Conservation (phyloP, 2,329 filamentous ascomycete genomes). For the Exophiala sp. region DNA sequence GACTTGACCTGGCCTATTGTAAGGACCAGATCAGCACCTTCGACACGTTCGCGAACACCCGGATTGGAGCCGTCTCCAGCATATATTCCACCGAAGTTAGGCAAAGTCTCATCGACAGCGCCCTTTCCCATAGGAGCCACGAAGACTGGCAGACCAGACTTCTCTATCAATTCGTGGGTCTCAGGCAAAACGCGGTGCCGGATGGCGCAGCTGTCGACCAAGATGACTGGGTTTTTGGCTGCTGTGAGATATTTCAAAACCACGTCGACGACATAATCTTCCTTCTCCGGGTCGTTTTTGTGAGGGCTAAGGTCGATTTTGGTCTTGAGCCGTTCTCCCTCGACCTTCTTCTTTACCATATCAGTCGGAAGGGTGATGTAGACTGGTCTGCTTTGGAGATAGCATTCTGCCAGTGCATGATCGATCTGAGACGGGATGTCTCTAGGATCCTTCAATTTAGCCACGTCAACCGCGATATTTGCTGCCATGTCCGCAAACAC, state of each 20-base stretch:
- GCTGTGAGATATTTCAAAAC: slow-evolving; percentile 41
- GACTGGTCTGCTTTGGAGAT: slow-evolving; percentile 26
- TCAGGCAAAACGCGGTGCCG: slow-evolving; percentile 40
- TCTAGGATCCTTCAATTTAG: slow-evolving; percentile 23
- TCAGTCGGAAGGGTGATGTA: slow-evolving; percentile 29
- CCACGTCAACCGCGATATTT: slow-evolving; percentile 21
- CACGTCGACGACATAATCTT: slow-evolving; percentile 29
- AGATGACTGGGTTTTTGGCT: slow-evolving; percentile 48
- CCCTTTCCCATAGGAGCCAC: slow-evolving; percentile 50
- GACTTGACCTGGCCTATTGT: slow-evolving; percentile 48
- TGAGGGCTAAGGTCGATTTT: slow-evolving; percentile 48
- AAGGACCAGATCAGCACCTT: slow-evolving; percentile 46
- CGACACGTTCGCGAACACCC: slow-evolving; percentile 38
- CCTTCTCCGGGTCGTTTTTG: slow-evolving; percentile 26
- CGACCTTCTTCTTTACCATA: slow-evolving; percentile 33
- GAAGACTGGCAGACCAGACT: slow-evolving; percentile 48
- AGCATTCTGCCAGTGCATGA: slow-evolving; percentile 26
- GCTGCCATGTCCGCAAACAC: slow-evolving; percentile 25
- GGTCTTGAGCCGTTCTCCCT: slow-evolving; percentile 65
- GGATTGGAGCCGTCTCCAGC: slow-evolving; percentile 42
- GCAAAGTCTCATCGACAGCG: slow-evolving; percentile 46
- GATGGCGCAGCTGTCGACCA: slow-evolving; percentile 51
- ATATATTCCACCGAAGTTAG: slow-evolving; percentile 51
- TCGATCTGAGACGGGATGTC: slow-evolving; percentile 27
- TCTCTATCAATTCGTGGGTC: slow-evolving; percentile 42